These are phyloP conservation scores for Xanthoceras sorbifolium DNA, from an alignment of 345 rosid species.

Conservation along the genomic window DNA sequence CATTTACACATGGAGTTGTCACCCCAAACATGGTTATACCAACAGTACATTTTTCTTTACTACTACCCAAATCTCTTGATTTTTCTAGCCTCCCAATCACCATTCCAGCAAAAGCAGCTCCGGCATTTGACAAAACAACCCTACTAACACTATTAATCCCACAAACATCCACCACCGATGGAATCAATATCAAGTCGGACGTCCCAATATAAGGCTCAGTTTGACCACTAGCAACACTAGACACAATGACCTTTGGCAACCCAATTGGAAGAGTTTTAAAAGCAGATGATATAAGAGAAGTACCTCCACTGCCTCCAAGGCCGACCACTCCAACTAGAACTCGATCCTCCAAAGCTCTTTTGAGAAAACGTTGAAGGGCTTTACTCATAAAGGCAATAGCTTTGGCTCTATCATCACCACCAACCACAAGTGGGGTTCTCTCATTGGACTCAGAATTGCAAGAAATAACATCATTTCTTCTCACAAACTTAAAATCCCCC, in stretches of 20 bases:
- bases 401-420: conserved; percentile 69
- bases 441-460: conserved; percentile 32
- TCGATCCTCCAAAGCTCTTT: conserved; percentile 34
- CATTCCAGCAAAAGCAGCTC: conserved; percentile 92
- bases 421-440: conserved; percentile 32
- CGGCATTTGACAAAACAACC: conserved; percentile 79
- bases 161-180: conserved; percentile 87
- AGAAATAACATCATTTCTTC: conserved; percentile 60
- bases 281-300: conserved; percentile 73
- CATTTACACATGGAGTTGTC: conserved; percentile 80
- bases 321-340: conserved; percentile 72
- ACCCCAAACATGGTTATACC: conserved; percentile 97
- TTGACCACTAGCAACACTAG: conserved; percentile 90
- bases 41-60: conserved; percentile 46
- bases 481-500: conserved; percentile 48
- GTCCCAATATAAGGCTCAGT: conserved; percentile 84
- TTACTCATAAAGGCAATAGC: conserved; percentile 72
- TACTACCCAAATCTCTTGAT: conserved; percentile 12
- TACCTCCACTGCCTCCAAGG: conserved; percentile 90
- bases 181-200: conserved; percentile 75
- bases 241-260: conserved; percentile 77
- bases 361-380: conserved; percentile 60
- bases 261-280: conserved; percentile 77
- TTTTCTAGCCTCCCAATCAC: conserved; percentile 57
- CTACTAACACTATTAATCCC: conserved; percentile 90